Base-by-base conservation (phyloP, 148 eudicot species). In the Beta vulgaris region DNA sequence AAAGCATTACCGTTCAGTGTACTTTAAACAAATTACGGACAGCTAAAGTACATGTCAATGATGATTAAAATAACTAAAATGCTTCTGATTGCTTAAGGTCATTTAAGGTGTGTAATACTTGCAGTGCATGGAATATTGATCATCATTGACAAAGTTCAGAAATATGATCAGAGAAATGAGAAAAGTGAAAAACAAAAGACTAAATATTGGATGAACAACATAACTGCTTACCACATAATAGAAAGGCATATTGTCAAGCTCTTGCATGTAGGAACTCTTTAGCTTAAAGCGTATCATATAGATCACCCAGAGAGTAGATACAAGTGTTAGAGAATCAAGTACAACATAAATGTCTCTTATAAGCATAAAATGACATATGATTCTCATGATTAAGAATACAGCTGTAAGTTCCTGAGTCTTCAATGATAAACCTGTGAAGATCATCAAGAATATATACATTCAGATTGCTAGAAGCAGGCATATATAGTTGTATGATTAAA, bases 321-420 rank as follows among this genome's bases (percentile, higher is more conserved):
- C 76, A 31, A 94, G 88, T 6, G 87, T 85, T 28, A 84, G 67
- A 7, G 79, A 76, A 83, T 94, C 98, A 15, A 94, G 88, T 36
- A 85, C 19, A 6, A 91, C 82, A 74, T 88, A 91, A 63, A 90
- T 77, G 80, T 94, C 93, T 34, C 78, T 78, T 71, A 85, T 88
- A 81, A 90, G 80, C 58, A 53, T 21, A 66, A 83, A 77, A 73
- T 89, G 77, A 23, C 91, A 88, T 28, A 36, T 44, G 29, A 91
- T 53, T 78, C 93, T 86, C 72, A 80, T 84, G 9, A 79, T 82
- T 59, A 89, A 69, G 49, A 86, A 91, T 31, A 90, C 78, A 2
- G 96, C 93, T 34, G 98, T 94, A 46, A 94, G 93, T 74, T 91
- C 98, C 68, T 94, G 98, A 48, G 87, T 82, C 85, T 83, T 92